Evolutionary conservation across 306 rosid species (phyloP).

Genomic region (Gillenia trifoliata): DNA sequence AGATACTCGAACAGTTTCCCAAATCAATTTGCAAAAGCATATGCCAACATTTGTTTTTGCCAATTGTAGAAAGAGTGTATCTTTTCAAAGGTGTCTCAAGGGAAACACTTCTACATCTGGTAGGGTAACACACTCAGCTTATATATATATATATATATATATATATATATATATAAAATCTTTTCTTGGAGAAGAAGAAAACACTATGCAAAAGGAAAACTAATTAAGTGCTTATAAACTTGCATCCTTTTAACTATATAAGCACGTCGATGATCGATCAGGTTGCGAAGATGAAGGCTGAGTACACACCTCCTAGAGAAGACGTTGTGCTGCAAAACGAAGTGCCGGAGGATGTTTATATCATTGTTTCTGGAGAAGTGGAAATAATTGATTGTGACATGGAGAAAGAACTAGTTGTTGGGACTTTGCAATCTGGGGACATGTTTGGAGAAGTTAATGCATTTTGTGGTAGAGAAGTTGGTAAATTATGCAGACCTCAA

Average conservation of each 20-base stretch:
- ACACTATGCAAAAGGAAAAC: too few relatives aligned
- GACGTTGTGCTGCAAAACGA: constrained; percentile 79
- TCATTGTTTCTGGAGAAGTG: constrained; percentile 85
- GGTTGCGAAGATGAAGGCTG: constrained; percentile 87
- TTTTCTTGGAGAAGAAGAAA: too few relatives aligned
- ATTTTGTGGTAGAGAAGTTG: constrained; percentile 70
- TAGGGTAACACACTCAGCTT: constrained; percentile 17
- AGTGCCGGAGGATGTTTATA: constrained; percentile 72
- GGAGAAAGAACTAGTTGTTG: constrained; percentile 52
- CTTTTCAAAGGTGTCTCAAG: constrained; percentile 70
- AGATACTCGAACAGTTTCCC: constrained; percentile 76
- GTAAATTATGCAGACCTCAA: constrained; percentile 69
- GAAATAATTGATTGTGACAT: constrained; percentile 52
- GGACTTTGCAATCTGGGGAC: constrained; percentile 55
- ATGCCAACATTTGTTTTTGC: constrained; percentile 64
- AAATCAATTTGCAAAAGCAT: constrained; percentile 77
- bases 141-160: too few relatives aligned
- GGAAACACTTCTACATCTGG: constrained; percentile 57
- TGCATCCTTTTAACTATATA: too few relatives aligned
- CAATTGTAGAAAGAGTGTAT: constrained; percentile 59
- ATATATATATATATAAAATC: too few relatives aligned
- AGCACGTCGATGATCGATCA: neutral
- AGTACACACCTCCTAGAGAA: constrained; percentile 89
- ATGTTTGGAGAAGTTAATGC: constrained; percentile 87
- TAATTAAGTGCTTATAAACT: too few relatives aligned